phyloP scores from a whole-genome alignment of 2,329 filamentous ascomycete species.

The Xylariaceae sp. region DNA sequence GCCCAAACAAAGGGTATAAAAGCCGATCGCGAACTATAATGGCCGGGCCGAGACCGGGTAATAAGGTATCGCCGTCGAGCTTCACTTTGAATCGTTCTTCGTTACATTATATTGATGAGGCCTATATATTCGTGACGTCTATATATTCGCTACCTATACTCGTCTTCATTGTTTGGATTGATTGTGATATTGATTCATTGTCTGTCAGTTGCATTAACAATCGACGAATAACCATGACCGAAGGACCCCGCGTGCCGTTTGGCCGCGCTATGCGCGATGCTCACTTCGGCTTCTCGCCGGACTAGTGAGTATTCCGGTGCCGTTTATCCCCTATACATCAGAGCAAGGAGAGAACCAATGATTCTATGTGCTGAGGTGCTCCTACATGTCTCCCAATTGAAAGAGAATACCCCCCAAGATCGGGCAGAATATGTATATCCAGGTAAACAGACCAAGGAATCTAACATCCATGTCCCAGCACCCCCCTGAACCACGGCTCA shows the following conservation, averaged over 20 bases:
- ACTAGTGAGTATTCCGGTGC: slow-evolving; percentile 14
- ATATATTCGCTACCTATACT: too few species aligned
- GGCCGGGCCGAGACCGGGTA: too few species aligned
- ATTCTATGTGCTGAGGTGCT: too few species aligned
- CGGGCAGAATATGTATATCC: not conserved
- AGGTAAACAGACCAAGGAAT: not conserved
- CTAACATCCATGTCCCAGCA: slow-evolving; percentile 3
- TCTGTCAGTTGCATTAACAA: too few species aligned
- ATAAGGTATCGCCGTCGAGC: too few species aligned
- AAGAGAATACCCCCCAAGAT: not conserved
- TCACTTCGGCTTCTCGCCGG: slow-evolving; percentile 31
- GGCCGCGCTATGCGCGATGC: slow-evolving; percentile 30
- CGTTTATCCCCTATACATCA: not conserved
- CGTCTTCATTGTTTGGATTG: too few species aligned
- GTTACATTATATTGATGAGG: too few species aligned
- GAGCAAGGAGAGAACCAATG: not conserved
- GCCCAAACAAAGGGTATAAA: too few species aligned
- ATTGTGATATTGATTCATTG: too few species aligned
- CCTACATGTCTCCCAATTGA: not conserved
- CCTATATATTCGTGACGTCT: too few species aligned
- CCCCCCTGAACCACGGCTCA: slow-evolving; percentile 32
- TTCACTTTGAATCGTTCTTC: too few species aligned
- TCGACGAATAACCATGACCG: not conserved
- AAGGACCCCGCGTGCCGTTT: slow-evolving; percentile 23
- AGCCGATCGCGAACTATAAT: too few species aligned